Evolutionary conservation across 176 grass and related monocot species (phyloP), one percentile per base, ranked within the genome.

Genomic region (Musa schizocarpa): DNA sequence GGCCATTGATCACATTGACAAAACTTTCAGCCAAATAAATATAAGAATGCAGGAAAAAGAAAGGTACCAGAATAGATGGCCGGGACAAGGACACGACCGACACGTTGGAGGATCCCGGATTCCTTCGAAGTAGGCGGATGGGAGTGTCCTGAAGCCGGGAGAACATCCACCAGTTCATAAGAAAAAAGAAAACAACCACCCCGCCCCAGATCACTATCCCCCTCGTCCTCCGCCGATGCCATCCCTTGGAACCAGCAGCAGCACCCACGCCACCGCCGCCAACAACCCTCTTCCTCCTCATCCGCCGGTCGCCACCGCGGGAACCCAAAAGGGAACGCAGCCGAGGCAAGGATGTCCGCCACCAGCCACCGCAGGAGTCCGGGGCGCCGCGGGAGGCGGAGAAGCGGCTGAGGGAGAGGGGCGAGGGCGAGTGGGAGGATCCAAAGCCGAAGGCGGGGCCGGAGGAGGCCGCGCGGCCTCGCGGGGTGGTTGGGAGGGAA

Each of bases 151-250:
- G 90, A 26, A 98, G 86, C n/a, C 82, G 86, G 73, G 94, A 98
- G 84, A 98, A 98, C 90, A 98, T 93, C 90, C 90, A 98, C 95
- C 95, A 98, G 84, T 98, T 98, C 95, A 94, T 98, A 82, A 89
- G n/a, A 80, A 98, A 91, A 86, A 93, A 98, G 85, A 98, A 98
- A 53, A 74, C 76, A 10, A 98, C 90, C 17, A 98, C 76, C 1
- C 83, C 76, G 59, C 63, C 79, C 95, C 95, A 93, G 21, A 76
- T 72, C 64, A 91, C 74, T 55, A 98, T 11, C 21, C 86, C 78
- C 13, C 80, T 83, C 78, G 80, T 87, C 69, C 90, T 79, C 68
- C 88, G 54, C 34, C 69, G 21, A 54, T n/a, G 80, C 81, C 76
- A 84, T 63, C 65, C 76, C 81, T 68, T 91, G 22, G 16, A 29